Evolutionary conservation across 2,329 filamentous ascomycete genomes (phyloP), one percentile per base, ranked within the genome.

Genomic region (Helotiales sp.): DNA sequence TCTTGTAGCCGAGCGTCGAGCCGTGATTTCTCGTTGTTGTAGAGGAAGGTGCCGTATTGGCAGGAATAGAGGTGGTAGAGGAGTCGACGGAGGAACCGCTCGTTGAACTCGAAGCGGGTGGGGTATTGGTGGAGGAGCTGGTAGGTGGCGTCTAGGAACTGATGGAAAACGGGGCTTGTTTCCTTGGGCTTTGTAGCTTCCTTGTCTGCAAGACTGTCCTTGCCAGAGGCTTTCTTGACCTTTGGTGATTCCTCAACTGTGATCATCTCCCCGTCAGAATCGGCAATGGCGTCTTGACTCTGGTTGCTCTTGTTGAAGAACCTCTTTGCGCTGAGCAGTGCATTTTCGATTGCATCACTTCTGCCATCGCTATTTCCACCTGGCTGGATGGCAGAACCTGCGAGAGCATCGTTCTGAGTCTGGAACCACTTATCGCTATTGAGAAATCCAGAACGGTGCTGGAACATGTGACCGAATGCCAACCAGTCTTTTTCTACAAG

Each of bases 401-500:
- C 92, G 83, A 84, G 90, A 80, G 80, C 85, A 78, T 98, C 95
- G 73, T 91, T 94, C 77, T 97, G 93, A 28, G 93, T 87, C 20
- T 88, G 85, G 76, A 99, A 99, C 93, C 94, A 98, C 75, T 96
- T 97, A 72, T 98, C 95, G 71, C 92, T 92, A 75, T 89, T 93
- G 64, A 98, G 81, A 73, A 92, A 91, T 2, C 96, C 96, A 15
- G 92, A 92, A n/a, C 96, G 89, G 74, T 97, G 89, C 63, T 93
- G 89, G 80, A 99, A 99, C 90, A 97, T 97, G 79, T 99, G 95
- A 1, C 96, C 96, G 80, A 97, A 99, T 0, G 95, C 96, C 13
- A 99, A 81, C 93, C 96, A 99, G 77, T 99, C 96, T 78, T 99
- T 99, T 79, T 99, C 96, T 2, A 99, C 86, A 6, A 99, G 82